These are phyloP conservation scores for Plantago elongata DNA, from an alignment of 257 asterid genomes.

Conservation along the genomic window DNA sequence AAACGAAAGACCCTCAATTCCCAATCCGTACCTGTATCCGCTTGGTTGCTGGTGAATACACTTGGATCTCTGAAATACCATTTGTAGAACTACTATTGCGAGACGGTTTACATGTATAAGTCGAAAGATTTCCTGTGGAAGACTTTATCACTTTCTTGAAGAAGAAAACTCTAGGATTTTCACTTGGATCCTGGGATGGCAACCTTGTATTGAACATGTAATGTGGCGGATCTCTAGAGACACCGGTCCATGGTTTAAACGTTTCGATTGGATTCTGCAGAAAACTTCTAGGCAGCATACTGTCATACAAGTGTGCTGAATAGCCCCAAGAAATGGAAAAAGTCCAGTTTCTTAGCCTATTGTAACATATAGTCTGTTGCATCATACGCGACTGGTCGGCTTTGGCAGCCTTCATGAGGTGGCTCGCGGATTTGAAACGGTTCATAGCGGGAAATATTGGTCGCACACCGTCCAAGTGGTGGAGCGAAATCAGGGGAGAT, in stretches of 20 bases:
- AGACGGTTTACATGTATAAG: slow-evolving; percentile 27
- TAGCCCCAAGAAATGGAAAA: slow-evolving; percentile 85
- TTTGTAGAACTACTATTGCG: slow-evolving; percentile 42
- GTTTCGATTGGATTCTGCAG: slow-evolving; percentile 64
- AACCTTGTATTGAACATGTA: slow-evolving; percentile 63
- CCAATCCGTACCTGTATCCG: slow-evolving; percentile 30
- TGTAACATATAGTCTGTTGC: slow-evolving; percentile 69
- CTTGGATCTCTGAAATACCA: slow-evolving; percentile 31
- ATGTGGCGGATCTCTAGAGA: slow-evolving; percentile 28
- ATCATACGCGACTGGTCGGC: slow-evolving; percentile 60
- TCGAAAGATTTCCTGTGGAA: slow-evolving; percentile 22
- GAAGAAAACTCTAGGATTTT: slow-evolving; percentile 55
- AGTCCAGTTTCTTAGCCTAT: slow-evolving; percentile 47
- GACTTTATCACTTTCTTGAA: slow-evolving; percentile 21
- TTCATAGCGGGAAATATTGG: slow-evolving; percentile 63
- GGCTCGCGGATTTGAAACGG: slow-evolving; percentile 40
- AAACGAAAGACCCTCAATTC: neutral
- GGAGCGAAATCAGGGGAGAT: slow-evolving; percentile 60
- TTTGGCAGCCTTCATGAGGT: slow-evolving; percentile 67
- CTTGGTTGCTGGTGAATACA: slow-evolving; percentile 41
- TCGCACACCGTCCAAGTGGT: slow-evolving; percentile 55
- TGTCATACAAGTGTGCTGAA: slow-evolving; percentile 56
- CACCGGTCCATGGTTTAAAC: slow-evolving; percentile 33
- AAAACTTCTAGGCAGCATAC: slow-evolving; percentile 42
- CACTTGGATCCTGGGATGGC: slow-evolving; percentile 37